Evolutionary conservation across 129 eudicot species (phyloP).

Genomic region (Pittosporum tobira): DNA sequence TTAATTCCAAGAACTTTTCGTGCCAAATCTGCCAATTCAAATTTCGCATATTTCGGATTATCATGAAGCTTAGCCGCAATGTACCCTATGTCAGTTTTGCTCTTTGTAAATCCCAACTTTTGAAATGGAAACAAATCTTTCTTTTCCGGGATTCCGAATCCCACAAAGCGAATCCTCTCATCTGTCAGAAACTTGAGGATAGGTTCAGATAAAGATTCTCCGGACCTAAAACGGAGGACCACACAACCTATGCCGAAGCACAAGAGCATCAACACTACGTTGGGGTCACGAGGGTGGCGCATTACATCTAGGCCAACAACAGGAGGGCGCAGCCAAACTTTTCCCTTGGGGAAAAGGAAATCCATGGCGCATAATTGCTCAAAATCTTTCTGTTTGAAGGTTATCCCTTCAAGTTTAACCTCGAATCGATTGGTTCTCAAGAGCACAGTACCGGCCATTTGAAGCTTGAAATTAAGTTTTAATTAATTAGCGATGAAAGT

Average conservation of each 20-base stretch:
- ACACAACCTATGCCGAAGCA: conserved; percentile 51
- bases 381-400: conserved; percentile 30
- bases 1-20: conserved; percentile 38
- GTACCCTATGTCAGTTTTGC: conserved; percentile 36
- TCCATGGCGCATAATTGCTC: conserved; percentile 35
- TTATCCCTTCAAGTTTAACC: conserved; percentile 45
- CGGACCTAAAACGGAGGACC: conserved; percentile 25
- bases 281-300: conserved; percentile 45
- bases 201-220: conserved; percentile 25
- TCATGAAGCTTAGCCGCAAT: conserved; percentile 24
- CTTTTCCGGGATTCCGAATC: conserved; percentile 40
- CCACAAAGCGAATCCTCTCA: conserved; percentile 35
- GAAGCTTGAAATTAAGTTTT: conserved; percentile 2
- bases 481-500: no score
- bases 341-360: conserved; percentile 36
- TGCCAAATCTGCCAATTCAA: conserved; percentile 30
- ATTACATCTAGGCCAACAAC: conserved; percentile 43
- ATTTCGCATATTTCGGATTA: conserved; percentile 24
- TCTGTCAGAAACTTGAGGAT: conserved; percentile 31
- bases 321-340: conserved; percentile 32
- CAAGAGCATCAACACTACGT: conserved; percentile 21
- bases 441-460: conserved; percentile 37
- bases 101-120: conserved; percentile 28
- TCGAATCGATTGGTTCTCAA: conserved; percentile 38
- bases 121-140: conserved; percentile 37